phyloP scores from a whole-genome alignment of 2,329 filamentous ascomycete genomes.

The Cercospora sojina region DNA sequence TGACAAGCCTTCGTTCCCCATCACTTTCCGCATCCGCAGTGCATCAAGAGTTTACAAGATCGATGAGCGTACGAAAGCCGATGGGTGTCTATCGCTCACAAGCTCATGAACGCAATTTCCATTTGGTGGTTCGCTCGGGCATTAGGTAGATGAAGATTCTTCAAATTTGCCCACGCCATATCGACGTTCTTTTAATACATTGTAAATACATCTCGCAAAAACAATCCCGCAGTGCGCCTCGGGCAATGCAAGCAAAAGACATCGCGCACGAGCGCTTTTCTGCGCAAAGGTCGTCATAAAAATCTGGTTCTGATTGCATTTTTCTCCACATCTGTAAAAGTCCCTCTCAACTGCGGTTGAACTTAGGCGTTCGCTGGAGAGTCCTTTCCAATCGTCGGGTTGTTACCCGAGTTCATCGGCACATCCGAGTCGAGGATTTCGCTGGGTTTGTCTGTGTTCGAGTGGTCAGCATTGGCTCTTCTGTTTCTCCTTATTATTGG shows the following conservation, averaged over 20 bases:
- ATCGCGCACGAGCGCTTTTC: neutral
- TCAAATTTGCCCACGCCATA: neutral
- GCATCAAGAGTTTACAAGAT: too few relatives aligned
- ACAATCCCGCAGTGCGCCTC: neutral
- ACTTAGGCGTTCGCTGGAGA: constrained; percentile 26
- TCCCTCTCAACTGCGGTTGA: neutral
- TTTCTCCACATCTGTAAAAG: neutral
- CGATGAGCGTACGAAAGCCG: too few relatives aligned
- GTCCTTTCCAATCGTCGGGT: constrained; percentile 24
- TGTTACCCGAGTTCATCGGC: constrained; percentile 16
- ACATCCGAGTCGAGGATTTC: constrained; percentile 23
- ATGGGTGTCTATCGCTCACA: too few relatives aligned
- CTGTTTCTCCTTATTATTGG: neutral
- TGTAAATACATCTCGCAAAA: neutral
- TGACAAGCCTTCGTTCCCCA: too few relatives aligned
- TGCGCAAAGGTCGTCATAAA: neutral
- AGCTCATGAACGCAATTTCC: too few relatives aligned
- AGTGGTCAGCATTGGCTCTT: neutral
- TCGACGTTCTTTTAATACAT: neutral
- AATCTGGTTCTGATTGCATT: neutral
- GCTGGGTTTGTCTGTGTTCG: constrained; percentile 25
- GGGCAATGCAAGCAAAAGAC: neutral
- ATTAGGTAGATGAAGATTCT: too few relatives aligned
- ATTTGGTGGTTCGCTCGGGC: too few relatives aligned
- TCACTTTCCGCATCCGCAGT: too few relatives aligned